Evolutionary conservation across 2,329 filamentous ascomycete species (phyloP).

Genomic region (Thielaviopsis musarum): DNA sequence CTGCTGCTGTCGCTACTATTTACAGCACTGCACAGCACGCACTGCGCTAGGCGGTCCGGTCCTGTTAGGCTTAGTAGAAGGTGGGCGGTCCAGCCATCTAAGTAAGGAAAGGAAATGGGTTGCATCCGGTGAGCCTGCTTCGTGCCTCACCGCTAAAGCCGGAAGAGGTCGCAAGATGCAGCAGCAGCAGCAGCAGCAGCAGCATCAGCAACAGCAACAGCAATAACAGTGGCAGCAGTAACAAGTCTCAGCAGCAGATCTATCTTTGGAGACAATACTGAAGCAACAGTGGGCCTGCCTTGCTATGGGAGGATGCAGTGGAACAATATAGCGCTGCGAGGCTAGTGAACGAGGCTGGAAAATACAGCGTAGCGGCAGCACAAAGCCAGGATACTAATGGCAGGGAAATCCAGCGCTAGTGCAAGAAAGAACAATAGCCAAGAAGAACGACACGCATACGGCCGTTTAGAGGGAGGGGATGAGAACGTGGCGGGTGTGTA

Average conservation of each 20-base stretch:
- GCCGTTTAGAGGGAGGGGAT: too few species aligned
- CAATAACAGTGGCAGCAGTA: not conserved
- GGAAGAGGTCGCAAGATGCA: not conserved
- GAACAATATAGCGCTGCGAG: not conserved
- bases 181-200: not conserved
- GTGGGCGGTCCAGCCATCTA: not conserved
- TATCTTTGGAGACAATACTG: not conserved
- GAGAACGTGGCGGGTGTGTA: not conserved
- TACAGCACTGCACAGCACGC: not conserved
- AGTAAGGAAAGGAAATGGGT: not conserved
- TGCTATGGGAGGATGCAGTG: not conserved
- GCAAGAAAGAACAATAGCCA: not conserved
- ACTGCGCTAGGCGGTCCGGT: not conserved
- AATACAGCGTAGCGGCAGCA: not conserved
- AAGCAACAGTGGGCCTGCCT: too few species aligned
- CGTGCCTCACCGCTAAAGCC: conserved; percentile 10
- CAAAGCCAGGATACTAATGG: not conserved
- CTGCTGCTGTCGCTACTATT: not conserved
- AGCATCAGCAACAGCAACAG: not conserved
- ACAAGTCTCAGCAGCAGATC: not conserved
- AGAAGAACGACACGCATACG: not conserved
- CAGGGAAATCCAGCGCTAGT: not conserved
- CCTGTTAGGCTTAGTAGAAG: too few species aligned
- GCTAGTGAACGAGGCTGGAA: conserved; percentile 1
- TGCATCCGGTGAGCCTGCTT: conserved; percentile 8